Evolutionary conservation across 805 yeast species (phyloP), one percentile per base, ranked within the genome.

Genomic region (Lipomyces japonicus): DNA sequence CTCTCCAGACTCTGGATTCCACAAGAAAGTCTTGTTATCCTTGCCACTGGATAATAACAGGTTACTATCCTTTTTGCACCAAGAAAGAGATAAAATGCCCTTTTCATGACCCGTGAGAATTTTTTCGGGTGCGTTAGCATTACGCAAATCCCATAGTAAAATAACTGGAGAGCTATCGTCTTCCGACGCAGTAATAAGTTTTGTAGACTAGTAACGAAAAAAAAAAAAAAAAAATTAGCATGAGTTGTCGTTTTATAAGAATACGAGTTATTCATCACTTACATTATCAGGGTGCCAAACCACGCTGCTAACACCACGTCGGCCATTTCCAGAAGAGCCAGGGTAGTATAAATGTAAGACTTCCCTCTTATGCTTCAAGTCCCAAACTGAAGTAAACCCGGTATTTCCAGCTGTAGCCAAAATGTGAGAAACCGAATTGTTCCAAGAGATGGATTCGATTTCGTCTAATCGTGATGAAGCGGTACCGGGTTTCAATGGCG

Each of bases 321-420:
- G 78, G 39, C 75, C 76, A 39, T 63, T 66, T 19, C 57, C 54
- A 19, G 50, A 36, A 14, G 65, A 61, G 10, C 78, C 71, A 21
- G 81, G 72, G 67, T 87, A 86, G 49, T 81, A 77, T 65, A 93
- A 75, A 67, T 88, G 96, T 54, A 93, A 72, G 22, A 91, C 95
- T 69, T 91, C 97, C 63, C 87, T 79, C 65, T 82, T 84, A 36
- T 89, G 81, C 63, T 85, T 86, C 58, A 90, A 73, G 69, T 93
- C 97, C 97, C 97, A 93, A 58, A 93, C 82, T 1, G 96, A 84
- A 2, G 96, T 82, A 66, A 80, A 85, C 14, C 95, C 95, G 14
- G 87, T 78, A 61, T 81, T 78, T 42, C 95, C 88, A 10, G 95
- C 95, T 45, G 87, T 76, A 18, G 97, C 97, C 67, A 93, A 80